Percentiles rank a stretch among this genome's conserved stretches.
Evolutionary conservation across 1,284 basidiomycete genomes (phyloP).

Genomic region (Salmacisia buchloeana): DNA sequence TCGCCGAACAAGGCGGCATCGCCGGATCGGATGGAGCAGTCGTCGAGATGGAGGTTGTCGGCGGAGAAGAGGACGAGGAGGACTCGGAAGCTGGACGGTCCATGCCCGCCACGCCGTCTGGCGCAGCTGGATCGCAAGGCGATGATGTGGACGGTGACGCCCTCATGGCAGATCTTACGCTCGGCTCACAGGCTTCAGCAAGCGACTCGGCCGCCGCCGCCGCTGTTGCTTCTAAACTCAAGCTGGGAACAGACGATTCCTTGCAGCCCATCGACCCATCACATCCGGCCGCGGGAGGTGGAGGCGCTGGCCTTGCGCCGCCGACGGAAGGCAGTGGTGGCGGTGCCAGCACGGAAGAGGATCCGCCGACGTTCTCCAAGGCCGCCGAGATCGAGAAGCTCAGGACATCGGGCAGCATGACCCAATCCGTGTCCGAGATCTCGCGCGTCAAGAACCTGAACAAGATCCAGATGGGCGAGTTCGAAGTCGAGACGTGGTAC

Average conservation of each 20-base stretch:
- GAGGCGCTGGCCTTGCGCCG: constrained; percentile 10
- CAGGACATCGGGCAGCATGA: constrained; percentile 96
- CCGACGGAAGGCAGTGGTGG: constrained; percentile 55
- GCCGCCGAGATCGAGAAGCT: constrained; percentile 98
- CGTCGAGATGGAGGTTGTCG: neutral
- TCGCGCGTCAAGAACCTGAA: constrained; percentile 98
- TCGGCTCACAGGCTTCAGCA: constrained; percentile 43
- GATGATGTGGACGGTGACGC: neutral
- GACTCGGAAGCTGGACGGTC: neutral
- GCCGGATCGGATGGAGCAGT: neutral
- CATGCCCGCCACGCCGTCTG: neutral
- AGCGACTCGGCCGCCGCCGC: too few species aligned
- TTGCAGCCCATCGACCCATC: constrained; percentile 17
- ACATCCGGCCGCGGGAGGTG: constrained; percentile 38
- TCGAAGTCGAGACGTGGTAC: constrained; percentile 98
- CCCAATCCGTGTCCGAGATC: constrained; percentile 93
- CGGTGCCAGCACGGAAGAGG: neutral
- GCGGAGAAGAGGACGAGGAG: neutral
- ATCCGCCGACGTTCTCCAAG: constrained; percentile 63
- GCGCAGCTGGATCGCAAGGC: too few species aligned
- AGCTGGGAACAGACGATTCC: constrained; percentile 19
- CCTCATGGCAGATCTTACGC: neutral
- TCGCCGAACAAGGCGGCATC: neutral
- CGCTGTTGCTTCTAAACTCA: constrained; percentile 12
- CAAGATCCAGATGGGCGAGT: constrained; percentile 87